Conservation (phyloP, 2,329 filamentous ascomycete genomes). For the Monosporascus sp. region DNA sequence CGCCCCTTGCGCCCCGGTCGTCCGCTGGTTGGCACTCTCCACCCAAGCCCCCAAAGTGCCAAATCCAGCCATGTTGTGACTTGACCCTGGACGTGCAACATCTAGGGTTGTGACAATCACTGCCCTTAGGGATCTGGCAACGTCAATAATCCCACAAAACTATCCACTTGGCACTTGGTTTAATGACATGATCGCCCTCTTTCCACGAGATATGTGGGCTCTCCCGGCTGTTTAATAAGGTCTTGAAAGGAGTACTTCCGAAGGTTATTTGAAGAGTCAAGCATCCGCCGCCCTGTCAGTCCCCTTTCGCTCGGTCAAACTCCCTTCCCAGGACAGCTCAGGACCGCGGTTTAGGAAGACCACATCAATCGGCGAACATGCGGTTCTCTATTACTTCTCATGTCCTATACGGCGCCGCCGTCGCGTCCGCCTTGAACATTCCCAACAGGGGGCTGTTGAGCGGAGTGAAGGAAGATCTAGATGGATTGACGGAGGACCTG, state of each 20-base stretch:
- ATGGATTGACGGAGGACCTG: slow-evolving; percentile 9
- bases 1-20: no score
- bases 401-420: slow-evolving; percentile 21
- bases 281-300: background rate
- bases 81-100: background rate
- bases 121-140: background rate
- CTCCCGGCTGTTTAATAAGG: background rate
- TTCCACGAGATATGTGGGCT: background rate
- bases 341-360: background rate
- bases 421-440: slow-evolving; percentile 22
- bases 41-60: no score
- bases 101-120: background rate
- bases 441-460: slow-evolving; percentile 8
- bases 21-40: no score
- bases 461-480: slow-evolving; percentile 3
- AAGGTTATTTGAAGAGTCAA: background rate
- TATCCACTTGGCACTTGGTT: background rate
- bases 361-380: slow-evolving; percentile 15
- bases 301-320: background rate
- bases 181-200: background rate
- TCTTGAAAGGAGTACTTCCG: background rate
- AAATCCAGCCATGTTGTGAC: no score
- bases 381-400: slow-evolving; percentile 19
- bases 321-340: background rate
- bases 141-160: background rate